These are phyloP conservation scores for Symbiotaphrina buchneri DNA, from an alignment of 495 filamentous ascomycete genomes.

Conservation along the genomic window DNA sequence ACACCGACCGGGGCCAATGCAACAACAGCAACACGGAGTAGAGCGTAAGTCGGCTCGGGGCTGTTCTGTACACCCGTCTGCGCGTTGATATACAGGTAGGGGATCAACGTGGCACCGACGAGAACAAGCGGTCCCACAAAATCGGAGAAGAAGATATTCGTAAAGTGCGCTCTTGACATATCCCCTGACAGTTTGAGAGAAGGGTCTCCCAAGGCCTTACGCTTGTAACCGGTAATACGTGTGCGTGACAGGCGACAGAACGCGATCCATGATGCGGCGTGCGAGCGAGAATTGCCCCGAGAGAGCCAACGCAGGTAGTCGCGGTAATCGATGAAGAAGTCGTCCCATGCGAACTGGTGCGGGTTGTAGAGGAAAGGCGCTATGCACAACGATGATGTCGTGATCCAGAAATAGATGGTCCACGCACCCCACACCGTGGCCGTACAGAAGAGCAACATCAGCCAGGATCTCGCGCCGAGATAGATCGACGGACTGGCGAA, in stretches of 20 bases:
- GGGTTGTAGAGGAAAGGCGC: slow-evolving; percentile 98
- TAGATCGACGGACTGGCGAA: slow-evolving; percentile 97
- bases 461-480: slow-evolving; percentile 60
- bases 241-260: slow-evolving; percentile 91
- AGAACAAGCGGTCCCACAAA: slow-evolving; percentile 65
- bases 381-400: slow-evolving; percentile 64
- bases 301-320: slow-evolving; percentile 96
- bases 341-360: slow-evolving; percentile 94
- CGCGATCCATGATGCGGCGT: slow-evolving; percentile 91
- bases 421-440: slow-evolving; percentile 76
- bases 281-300: slow-evolving; percentile 87
- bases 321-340: slow-evolving; percentile 99
- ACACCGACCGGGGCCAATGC: slow-evolving; percentile 74
- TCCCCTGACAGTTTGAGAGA: slow-evolving; percentile 86
- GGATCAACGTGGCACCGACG: slow-evolving; percentile 57
- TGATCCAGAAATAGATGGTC: slow-evolving; percentile 95
- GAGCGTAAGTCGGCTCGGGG: slow-evolving; percentile 31
- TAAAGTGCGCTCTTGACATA: slow-evolving; percentile 68
- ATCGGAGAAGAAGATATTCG: slow-evolving; percentile 83
- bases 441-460: slow-evolving; percentile 92
- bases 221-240: slow-evolving; percentile 93
- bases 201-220: slow-evolving; percentile 81
- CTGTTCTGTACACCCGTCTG: slow-evolving; percentile 50
- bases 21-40: slow-evolving; percentile 66
- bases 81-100: slow-evolving; percentile 92